Base-by-base conservation (phyloP, 768 basidiomycete species). In the Trametes villosa region DNA sequence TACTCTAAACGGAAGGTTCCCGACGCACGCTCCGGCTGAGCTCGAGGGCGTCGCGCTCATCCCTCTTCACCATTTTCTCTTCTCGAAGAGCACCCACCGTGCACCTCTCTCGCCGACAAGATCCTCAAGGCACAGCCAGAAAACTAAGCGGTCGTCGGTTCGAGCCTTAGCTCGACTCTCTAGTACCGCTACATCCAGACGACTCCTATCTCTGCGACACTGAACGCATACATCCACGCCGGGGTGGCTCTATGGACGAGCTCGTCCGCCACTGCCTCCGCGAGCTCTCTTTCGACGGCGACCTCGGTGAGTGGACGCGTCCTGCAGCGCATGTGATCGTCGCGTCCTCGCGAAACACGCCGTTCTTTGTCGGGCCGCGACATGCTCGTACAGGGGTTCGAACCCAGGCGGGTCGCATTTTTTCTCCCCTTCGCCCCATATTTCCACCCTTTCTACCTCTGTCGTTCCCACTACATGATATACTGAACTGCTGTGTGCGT, bases 261-360 rank as follows among this genome's bases (percentile, higher is more conserved):
- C 85, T 96, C 44, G 76, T 96, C 38, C 87, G 88, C 69, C 88
- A 93, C 71, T 90, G 90, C 70, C 81, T 94, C 34, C 87, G 89
- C 38, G 92, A 96, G 72, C 79, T 96, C 30, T 86, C 94, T 6
- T 95, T 94, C 74, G 93, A 95, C 68, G 94, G 94, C 6, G 92
- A 95, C 71, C 79, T 92, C 42, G 94, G 94, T 95, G 73, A 78
- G 89, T 83, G 41, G 11, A 45, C 45, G 53, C 29, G 36, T 34
- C 46, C 59, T 57, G 45, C 52, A 13, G n/a, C 62, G 47, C 50
- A 56, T 57, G 59, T 62, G 61, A 62, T 62, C 61, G 59, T 53
- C 30, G 34, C 49, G 36, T 49, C 26, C 36, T 47, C 44, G 40
- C 47, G 33, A 42, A 40, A 33, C 52, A 48, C 34, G 15, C 44